Conservation (phyloP, 1,139 yeast genomes). For the Kurtzmaniella quercitrusa region DNA sequence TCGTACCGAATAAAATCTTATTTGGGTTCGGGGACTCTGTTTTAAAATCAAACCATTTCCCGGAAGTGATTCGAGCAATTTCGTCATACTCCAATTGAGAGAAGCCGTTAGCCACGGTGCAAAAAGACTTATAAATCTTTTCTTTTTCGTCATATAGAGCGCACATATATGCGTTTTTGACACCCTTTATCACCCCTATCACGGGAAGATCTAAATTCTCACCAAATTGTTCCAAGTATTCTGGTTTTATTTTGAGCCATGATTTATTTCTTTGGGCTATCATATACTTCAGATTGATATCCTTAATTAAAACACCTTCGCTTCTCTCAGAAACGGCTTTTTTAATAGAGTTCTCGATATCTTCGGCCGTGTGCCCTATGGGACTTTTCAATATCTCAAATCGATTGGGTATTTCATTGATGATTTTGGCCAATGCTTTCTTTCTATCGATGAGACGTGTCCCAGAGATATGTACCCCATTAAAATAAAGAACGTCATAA, state of each 20-base stretch:
- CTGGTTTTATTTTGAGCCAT: slow-evolving; percentile 92
- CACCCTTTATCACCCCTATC: slow-evolving; percentile 73
- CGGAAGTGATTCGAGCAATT: slow-evolving; percentile 55
- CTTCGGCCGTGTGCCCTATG: slow-evolving; percentile 42
- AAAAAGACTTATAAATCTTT: slow-evolving; percentile 51
- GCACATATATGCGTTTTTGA: slow-evolving; percentile 72
- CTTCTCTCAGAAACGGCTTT: slow-evolving; percentile 59
- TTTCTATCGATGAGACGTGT: slow-evolving; percentile 57
- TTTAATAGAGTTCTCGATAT: slow-evolving; percentile 54
- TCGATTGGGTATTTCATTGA: slow-evolving; percentile 46
- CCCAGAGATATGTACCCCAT: slow-evolving; percentile 57
- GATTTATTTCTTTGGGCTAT: slow-evolving; percentile 55
- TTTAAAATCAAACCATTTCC: slow-evolving; percentile 55
- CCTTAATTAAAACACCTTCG: slow-evolving; percentile 82
- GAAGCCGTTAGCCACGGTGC: slow-evolving; percentile 84
- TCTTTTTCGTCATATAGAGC: slow-evolving; percentile 48
- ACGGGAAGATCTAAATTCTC: slow-evolving; percentile 78
- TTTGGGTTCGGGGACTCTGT: slow-evolving; percentile 34
- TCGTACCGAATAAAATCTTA: slow-evolving; percentile 55
- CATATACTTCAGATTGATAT: slow-evolving; percentile 53
- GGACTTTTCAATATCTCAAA: slow-evolving; percentile 53
- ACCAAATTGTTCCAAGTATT: slow-evolving; percentile 80
- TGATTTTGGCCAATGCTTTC: slow-evolving; percentile 41
- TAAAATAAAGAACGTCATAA: slow-evolving; percentile 69
- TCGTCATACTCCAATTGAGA: slow-evolving; percentile 56